A percentile compares a stretch with the other conserved stretches of the same genome.
Evolutionary conservation across 805 yeast genomes (phyloP).

Genomic region (Saccharomycopsis vini): DNA sequence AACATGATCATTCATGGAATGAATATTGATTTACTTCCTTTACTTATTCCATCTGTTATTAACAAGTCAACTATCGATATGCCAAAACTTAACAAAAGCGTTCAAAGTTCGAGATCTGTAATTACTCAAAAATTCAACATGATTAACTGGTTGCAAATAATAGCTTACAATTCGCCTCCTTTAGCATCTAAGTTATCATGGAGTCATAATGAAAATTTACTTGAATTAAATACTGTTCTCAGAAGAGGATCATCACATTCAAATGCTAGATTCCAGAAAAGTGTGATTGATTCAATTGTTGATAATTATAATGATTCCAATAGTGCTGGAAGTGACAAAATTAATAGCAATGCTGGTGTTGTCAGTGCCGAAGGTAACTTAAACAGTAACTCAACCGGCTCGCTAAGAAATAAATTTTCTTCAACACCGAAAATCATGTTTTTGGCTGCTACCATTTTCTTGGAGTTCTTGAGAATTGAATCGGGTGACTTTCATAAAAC

Average conservation of each 20-base stretch:
- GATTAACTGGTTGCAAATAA: slow-evolving; percentile 34
- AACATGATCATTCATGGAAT: slow-evolving; percentile 89
- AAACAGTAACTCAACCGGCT: background rate
- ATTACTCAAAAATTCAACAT: background rate
- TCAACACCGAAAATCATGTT: slow-evolving; percentile 67
- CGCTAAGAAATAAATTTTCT: slow-evolving; percentile 10
- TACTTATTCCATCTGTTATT: slow-evolving; percentile 6
- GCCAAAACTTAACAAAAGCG: slow-evolving; percentile 5
- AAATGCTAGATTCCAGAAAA: slow-evolving; percentile 68
- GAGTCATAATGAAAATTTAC: slow-evolving; percentile 80
- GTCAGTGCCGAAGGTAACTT: background rate
- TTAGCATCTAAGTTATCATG: slow-evolving; percentile 74
- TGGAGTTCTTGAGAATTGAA: slow-evolving; percentile 71
- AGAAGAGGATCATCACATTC: slow-evolving; percentile 83
- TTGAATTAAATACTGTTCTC: slow-evolving; percentile 84
- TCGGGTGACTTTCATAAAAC: slow-evolving; percentile 77
- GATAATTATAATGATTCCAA: background rate
- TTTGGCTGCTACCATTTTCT: slow-evolving; percentile 67
- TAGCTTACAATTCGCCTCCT: slow-evolving; percentile 85
- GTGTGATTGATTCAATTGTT: slow-evolving; percentile 33
- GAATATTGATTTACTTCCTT: slow-evolving; percentile 33
- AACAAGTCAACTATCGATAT: slow-evolving; percentile 6
- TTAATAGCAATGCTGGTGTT: background rate
- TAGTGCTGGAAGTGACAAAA: background rate
- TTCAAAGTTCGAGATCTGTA: too few species aligned